Conservation (phyloP, 768 basidiomycete genomes). For the Xerocomellus dryophilus region DNA sequence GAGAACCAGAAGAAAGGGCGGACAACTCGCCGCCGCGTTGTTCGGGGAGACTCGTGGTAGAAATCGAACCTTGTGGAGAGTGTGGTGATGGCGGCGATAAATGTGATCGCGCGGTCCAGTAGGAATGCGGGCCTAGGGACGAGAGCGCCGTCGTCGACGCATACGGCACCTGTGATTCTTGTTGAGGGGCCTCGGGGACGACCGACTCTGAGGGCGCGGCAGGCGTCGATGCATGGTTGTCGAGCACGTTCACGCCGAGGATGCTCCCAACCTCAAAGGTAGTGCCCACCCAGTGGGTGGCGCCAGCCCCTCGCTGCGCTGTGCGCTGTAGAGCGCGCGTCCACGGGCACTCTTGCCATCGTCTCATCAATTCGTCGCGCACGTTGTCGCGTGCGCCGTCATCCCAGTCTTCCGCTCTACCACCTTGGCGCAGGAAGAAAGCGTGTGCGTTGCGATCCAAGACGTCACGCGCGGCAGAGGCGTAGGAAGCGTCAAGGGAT, state of each 20-base stretch:
- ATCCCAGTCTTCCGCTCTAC: constrained; percentile 64
- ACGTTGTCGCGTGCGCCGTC: constrained; percentile 49
- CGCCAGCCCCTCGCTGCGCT: neutral
- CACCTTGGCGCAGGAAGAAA: constrained; percentile 65
- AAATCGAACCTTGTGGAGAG: constrained; percentile 9
- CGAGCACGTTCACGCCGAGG: constrained; percentile 62
- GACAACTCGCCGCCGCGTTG: constrained; percentile 9
- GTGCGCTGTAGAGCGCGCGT: constrained; percentile 41
- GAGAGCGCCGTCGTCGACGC: constrained; percentile 23
- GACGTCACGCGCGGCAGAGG: constrained; percentile 31
- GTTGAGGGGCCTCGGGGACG: constrained; percentile 2
- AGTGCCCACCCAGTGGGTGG: constrained; percentile 59
- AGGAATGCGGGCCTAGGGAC: constrained; percentile 22
- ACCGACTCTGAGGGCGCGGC: neutral
- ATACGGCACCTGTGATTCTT: constrained; percentile 2
- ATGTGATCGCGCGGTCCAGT: constrained; percentile 21
- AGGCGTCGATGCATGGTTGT: constrained; percentile 18
- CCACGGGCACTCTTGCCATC: constrained; percentile 72
- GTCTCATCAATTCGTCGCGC: constrained; percentile 53
- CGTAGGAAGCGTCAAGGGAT: constrained; percentile 32
- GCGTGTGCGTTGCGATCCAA: constrained; percentile 60
- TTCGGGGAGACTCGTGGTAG: constrained; percentile 14
- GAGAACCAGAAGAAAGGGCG: constrained; percentile 25
- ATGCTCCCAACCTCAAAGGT: constrained; percentile 80
- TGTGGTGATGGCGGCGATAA: constrained; percentile 12